Percentiles rank a stretch among this genome's conserved stretches.
Conservation (phyloP, 306 rosid species). For the Vicia villosa region DNA sequence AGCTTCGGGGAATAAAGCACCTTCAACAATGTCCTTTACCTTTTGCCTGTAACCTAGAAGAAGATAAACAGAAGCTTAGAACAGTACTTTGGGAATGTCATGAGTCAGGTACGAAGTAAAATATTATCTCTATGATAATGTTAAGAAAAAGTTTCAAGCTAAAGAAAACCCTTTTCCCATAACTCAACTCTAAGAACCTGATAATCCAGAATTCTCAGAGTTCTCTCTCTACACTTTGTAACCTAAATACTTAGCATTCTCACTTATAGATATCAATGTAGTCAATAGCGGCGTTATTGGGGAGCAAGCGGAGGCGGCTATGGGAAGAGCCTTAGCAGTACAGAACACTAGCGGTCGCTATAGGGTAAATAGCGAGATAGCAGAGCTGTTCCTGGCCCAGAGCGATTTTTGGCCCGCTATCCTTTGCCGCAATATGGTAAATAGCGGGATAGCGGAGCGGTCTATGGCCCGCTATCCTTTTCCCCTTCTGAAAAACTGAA, state of each 20-base stretch:
- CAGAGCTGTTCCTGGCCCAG: too few relatives aligned
- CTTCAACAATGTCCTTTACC: conserved; percentile 82
- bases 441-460: too few relatives aligned
- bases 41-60: conserved; percentile 72
- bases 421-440: too few relatives aligned
- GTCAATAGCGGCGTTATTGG: too few relatives aligned
- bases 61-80: conserved; percentile 9
- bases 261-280: too few relatives aligned
- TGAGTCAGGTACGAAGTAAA: conserved; percentile 18
- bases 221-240: not conserved
- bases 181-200: not conserved
- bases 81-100: conserved; percentile 9
- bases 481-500: too few relatives aligned
- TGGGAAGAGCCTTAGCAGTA: too few relatives aligned
- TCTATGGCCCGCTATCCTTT: too few relatives aligned
- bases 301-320: too few relatives aligned
- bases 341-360: too few relatives aligned
- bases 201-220: not conserved
- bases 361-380: too few relatives aligned
- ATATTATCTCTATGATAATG: not conserved
- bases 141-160: conserved; percentile 3
- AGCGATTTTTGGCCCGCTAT: too few relatives aligned
- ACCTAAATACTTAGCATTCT: not conserved
- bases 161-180: not conserved
- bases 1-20: conserved; percentile 95